Conservation (phyloP, 106 monocot species). For the Triglochin maritima region DNA sequence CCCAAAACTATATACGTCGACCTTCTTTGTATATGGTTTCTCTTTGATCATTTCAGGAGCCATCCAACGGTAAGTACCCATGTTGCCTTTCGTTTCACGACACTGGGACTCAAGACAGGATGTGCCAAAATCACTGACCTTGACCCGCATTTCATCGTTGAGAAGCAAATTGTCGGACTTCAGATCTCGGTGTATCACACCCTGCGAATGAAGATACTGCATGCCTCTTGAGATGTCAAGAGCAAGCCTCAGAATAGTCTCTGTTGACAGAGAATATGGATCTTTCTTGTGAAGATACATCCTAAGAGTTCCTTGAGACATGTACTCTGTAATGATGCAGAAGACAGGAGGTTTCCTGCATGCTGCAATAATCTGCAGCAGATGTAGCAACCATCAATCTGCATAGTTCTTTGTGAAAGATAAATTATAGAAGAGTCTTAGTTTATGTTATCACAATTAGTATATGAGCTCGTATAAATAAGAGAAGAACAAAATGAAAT, state of each 20-base stretch:
- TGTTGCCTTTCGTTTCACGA: conserved; percentile 42
- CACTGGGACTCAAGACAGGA: conserved; percentile 57
- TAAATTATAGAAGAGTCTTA: background rate
- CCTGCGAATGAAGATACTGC: conserved; percentile 76
- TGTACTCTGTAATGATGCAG: conserved; percentile 84
- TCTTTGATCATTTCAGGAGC: conserved; percentile 90
- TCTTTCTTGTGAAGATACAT: conserved; percentile 89
- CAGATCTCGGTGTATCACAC: conserved; percentile 80
- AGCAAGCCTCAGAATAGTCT: conserved; percentile 56
- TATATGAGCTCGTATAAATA: background rate
- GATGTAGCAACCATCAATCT: background rate
- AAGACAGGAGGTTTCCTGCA: conserved; percentile 77
- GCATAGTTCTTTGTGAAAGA: background rate
- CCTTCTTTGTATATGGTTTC: conserved; percentile 63
- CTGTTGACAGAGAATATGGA: conserved; percentile 60
- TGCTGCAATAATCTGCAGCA: conserved; percentile 70
- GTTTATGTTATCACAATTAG: background rate
- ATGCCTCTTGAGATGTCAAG: conserved; percentile 84
- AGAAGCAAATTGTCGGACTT: conserved; percentile 79
- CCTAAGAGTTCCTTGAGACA: conserved; percentile 80
- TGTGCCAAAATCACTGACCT: conserved; percentile 83
- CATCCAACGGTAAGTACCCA: conserved; percentile 94
- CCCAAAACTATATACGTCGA: conserved; percentile 85
- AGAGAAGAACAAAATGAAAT: too few relatives aligned
- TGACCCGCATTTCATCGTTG: conserved; percentile 65